Conservation (phyloP, 768 basidiomycete genomes). For the Trametes villosa region DNA sequence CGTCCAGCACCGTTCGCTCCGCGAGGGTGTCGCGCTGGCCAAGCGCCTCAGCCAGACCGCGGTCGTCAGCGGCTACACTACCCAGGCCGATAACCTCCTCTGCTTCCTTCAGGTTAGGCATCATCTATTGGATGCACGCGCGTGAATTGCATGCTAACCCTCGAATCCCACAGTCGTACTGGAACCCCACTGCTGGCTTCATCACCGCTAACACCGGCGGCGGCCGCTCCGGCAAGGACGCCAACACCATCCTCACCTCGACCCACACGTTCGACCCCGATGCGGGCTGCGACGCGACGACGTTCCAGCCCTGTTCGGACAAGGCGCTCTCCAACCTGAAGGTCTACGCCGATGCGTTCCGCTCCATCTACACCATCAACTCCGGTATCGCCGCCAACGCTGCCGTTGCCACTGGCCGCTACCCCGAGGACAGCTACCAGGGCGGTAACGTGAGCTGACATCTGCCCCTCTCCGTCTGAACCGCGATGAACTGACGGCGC, state of each 20-base stretch:
- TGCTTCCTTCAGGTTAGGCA: conserved; percentile 72
- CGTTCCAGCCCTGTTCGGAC: conserved; percentile 87
- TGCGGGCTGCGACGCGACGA: conserved; percentile 73
- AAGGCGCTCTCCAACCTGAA: conserved; percentile 73
- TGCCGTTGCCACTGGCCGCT: conserved; percentile 77
- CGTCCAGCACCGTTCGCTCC: conserved; percentile 75
- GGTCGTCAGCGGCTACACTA: conserved; percentile 48
- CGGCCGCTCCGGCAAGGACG: conserved; percentile 75
- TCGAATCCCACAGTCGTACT: conserved; percentile 68
- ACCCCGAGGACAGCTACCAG: conserved; percentile 74
- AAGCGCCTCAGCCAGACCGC: conserved; percentile 54
- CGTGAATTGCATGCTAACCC: background rate
- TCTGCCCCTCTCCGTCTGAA: background rate
- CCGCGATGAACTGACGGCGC: background rate
- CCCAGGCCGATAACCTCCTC: conserved; percentile 64
- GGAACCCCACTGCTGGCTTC: conserved; percentile 70
- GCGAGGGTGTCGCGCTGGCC: conserved; percentile 69
- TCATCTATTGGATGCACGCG: background rate
- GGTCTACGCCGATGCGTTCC: conserved; percentile 74
- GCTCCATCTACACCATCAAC: conserved; percentile 70
- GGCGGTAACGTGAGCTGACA: conserved; percentile 62
- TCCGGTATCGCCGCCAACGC: conserved; percentile 52
- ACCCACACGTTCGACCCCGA: conserved; percentile 75
- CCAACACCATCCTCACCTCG: conserved; percentile 76
- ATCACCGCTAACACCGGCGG: conserved; percentile 78